Evolutionary conservation across 2,329 filamentous ascomycete species (phyloP), one percentile per base, ranked within the genome.

Genomic region (Thermothelomyces thermophilus): DNA sequence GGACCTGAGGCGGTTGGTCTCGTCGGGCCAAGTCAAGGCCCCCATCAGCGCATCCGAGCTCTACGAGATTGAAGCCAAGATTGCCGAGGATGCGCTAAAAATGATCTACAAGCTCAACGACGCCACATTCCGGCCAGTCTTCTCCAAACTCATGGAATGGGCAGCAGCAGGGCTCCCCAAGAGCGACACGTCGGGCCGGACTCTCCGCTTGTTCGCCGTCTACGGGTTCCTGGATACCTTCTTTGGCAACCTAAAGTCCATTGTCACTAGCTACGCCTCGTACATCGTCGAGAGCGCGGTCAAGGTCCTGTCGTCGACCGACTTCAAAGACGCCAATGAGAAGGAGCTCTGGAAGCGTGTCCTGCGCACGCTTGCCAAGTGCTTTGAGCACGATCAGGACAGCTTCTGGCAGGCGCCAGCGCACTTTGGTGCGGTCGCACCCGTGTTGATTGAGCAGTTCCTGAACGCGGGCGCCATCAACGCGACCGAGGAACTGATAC

Each of bases 51-150:
- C 73, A 14, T 68, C 75, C 13, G 70, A 77, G 39, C 66, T 87
- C 5, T 67, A 73, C 17, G 72, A 75, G 36, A 72, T 89, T 11
- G 88, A 95, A 63, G 70, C 72, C 2, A 72, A 74, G 10, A 63
- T 87, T 57, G 85, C 88, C 63, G 79, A 84, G 9, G 81, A 86
- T 11, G 80, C 84, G 0, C 79, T 98, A 52, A 87, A 89, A 67
- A 93, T 96, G 83, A 86, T 95, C 47, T 89, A 95, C 73, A 97
- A 97, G 73, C 79, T 98, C 54, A 97, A 96, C 69, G 93, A 98
- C 64, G 84, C 86, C 1, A 82, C 86, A 0, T 98, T 98, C 80
- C 79, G 90, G 11, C 94, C 93, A 1, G 82, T 98, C 55, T 98
- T 97, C 71, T 77, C 83, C 14, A 81, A 85, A 56, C 72, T 96